These are phyloP conservation scores for Ambrosia artemisiifolia DNA, from an alignment of 129 eudicot species.

Conservation along the genomic window DNA sequence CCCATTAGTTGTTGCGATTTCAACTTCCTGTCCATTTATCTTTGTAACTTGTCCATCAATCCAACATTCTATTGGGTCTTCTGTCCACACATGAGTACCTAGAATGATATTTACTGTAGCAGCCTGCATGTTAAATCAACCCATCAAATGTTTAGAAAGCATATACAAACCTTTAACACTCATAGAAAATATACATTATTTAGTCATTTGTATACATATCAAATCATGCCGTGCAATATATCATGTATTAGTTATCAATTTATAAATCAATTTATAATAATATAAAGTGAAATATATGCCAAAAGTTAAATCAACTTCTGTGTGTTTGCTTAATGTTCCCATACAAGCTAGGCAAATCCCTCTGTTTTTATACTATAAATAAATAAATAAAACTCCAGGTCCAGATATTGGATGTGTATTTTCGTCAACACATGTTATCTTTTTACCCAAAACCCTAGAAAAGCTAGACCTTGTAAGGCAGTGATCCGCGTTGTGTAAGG, in stretches of 20 bases:
- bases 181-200: slow-evolving; percentile 7
- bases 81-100: slow-evolving; percentile 92
- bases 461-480: not conserved
- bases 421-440: not conserved
- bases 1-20: slow-evolving; percentile 58
- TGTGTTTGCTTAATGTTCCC: slow-evolving; percentile 13
- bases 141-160: slow-evolving; percentile 17
- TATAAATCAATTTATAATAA: slow-evolving; percentile 10
- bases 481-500: not conserved
- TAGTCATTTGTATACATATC: slow-evolving; percentile 17
- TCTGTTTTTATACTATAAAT: not conserved
- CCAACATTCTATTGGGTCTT: slow-evolving; percentile 75
- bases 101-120: slow-evolving; percentile 66
- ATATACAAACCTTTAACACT: slow-evolving; percentile 10
- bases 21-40: slow-evolving; percentile 69
- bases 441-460: not conserved
- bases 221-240: slow-evolving; percentile 16
- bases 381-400: not conserved
- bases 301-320: slow-evolving; percentile 1
- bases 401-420: not conserved
- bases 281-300: not conserved
- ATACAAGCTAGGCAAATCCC: not conserved
- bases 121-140: slow-evolving; percentile 57
- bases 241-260: not conserved
- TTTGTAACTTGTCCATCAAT: slow-evolving; percentile 80